phyloP scores from a whole-genome alignment of 345 rosid genomes.

The Populus pruinosa region DNA sequence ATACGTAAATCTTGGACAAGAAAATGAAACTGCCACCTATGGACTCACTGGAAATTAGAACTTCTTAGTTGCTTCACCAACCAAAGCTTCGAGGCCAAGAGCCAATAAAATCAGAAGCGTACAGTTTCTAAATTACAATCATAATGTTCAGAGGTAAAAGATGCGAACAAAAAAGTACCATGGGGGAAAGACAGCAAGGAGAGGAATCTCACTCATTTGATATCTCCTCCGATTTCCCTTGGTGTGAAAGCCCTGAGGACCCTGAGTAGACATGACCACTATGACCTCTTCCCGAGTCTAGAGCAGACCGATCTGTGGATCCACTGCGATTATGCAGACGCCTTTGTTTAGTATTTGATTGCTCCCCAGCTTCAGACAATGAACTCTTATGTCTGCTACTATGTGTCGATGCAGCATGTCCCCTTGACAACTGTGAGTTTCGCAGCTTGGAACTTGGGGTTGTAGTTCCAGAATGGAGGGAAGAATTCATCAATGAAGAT shows the following conservation, averaged over 20 bases:
- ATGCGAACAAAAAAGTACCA: background rate
- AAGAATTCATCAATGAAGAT: constrained; percentile 34
- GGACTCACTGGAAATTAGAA: background rate
- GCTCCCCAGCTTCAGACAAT: constrained; percentile 29
- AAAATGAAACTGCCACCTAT: background rate
- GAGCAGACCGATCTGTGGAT: constrained; percentile 22
- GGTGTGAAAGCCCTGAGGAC: constrained; percentile 28
- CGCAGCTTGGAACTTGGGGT: constrained; percentile 29
- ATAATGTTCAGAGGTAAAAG: background rate
- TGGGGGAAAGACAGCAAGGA: background rate
- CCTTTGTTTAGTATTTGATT: constrained; percentile 38
- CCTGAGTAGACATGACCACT: constrained; percentile 30
- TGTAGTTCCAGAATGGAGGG: constrained; percentile 30
- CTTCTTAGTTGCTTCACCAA: too few species aligned
- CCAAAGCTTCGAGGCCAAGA: too few species aligned
- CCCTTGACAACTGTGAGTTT: constrained; percentile 22
- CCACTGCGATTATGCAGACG: constrained; percentile 12
- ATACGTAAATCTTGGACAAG: background rate
- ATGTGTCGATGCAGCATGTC: constrained; percentile 34
- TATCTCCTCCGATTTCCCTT: constrained; percentile 29
- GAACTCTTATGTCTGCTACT: constrained; percentile 46
- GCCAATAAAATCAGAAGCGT: too few species aligned
- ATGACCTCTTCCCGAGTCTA: constrained; percentile 21
- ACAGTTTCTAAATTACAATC: too few species aligned
- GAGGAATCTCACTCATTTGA: constrained; percentile 23